Percentiles rank a stretch among this genome's conserved stretches.
Conservation (phyloP, 2,329 filamentous ascomycete genomes). For the Exserohilum turcica region DNA sequence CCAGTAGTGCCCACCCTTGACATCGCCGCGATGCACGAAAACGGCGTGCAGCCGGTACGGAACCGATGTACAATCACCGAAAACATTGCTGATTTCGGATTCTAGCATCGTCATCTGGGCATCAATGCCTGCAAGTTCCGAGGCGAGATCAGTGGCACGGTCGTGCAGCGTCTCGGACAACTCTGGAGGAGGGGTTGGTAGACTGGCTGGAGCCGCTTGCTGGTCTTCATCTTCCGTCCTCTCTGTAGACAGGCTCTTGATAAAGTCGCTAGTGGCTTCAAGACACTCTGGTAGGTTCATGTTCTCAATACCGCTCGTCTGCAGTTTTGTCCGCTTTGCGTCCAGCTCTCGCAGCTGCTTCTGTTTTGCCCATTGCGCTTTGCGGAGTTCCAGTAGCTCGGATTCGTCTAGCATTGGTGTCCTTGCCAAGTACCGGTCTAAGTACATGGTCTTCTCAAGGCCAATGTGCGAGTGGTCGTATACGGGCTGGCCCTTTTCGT, state of each 20-base stretch:
- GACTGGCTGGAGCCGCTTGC: conserved; percentile 6
- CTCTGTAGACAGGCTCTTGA: conserved; percentile 25
- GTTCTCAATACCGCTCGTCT: conserved; percentile 39
- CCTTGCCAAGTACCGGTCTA: conserved; percentile 75
- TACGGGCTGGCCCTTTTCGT: conserved; percentile 59
- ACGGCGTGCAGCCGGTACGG: conserved; percentile 87
- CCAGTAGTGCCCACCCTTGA: conserved; percentile 82
- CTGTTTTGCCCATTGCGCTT: conserved; percentile 76
- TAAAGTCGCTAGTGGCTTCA: conserved; percentile 36
- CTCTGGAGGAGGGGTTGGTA: conserved; percentile 28
- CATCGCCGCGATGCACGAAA: conserved; percentile 81
- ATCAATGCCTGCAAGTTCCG: conserved; percentile 34
- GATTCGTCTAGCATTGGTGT: conserved; percentile 35
- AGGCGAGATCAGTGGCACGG: conserved; percentile 29
- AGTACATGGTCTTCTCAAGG: conserved; percentile 79
- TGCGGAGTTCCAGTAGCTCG: conserved; percentile 66
- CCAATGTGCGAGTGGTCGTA: conserved; percentile 65
- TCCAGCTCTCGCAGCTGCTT: conserved; percentile 64
- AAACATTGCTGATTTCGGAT: conserved; percentile 61
- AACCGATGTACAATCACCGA: conserved; percentile 66
- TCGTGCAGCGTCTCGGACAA: conserved; percentile 27
- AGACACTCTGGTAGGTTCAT: conserved; percentile 37
- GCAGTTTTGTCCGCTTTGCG: conserved; percentile 51
- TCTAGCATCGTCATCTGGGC: conserved; percentile 54
- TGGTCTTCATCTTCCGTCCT: conserved; percentile 5